Percentiles rank a stretch among this genome's conserved stretches.
These are phyloP conservation scores for Articulospora tetracladia DNA, from an alignment of 495 filamentous ascomycete genomes.

Conservation along the genomic window DNA sequence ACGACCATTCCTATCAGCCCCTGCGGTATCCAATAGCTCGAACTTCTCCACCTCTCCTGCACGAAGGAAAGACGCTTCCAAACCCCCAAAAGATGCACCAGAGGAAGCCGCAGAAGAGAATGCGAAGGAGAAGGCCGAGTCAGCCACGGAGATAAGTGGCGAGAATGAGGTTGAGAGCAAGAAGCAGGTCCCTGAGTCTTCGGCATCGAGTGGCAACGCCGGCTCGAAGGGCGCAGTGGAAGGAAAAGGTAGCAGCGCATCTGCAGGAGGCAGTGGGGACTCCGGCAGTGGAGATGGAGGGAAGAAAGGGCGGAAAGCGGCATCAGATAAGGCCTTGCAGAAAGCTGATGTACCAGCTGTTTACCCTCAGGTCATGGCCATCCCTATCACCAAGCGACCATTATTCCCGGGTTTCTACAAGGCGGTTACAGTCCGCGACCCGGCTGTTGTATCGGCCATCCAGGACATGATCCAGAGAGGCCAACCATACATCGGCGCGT, in stretches of 20 bases:
- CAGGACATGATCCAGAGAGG: conserved; percentile 97
- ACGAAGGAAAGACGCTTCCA: conserved; percentile 22
- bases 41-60: conserved; percentile 24
- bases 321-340: conserved; percentile 68
- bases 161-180: conserved; percentile 34
- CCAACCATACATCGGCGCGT: conserved; percentile 95
- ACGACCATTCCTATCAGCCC: conserved; percentile 7
- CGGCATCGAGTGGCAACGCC: conserved; percentile 31
- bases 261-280: conserved; percentile 36
- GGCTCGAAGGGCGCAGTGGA: conserved; percentile 39
- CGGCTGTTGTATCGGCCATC: conserved; percentile 82
- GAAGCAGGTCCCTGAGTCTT: conserved; percentile 22
- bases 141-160: conserved; percentile 40
- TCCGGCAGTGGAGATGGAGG: conserved; percentile 45
- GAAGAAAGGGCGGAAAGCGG: conserved; percentile 57
- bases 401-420: conserved; percentile 99
- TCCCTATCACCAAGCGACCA: conserved; percentile 93
- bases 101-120: conserved; percentile 40
- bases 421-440: conserved; percentile 90
- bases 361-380: conserved; percentile 97
- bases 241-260: conserved; percentile 38
- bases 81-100: conserved; percentile 32
- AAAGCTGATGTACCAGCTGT: conserved; percentile 90
- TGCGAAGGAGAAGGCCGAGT: conserved; percentile 45
- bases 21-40: conserved; percentile 2